Conservation (phyloP, 1,139 yeast genomes). For the Hanseniaspora gamundiae region DNA sequence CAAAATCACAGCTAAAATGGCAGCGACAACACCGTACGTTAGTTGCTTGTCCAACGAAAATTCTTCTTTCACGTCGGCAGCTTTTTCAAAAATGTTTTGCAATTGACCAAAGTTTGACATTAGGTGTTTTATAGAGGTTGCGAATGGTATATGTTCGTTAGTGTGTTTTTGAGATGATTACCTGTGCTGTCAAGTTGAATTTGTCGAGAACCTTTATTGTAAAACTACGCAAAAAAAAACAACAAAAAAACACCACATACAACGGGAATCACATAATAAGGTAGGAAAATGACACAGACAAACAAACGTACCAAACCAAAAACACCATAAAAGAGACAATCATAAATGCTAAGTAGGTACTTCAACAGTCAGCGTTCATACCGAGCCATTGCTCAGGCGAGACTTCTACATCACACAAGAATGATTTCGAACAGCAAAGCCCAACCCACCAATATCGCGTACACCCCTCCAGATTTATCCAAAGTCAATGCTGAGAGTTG, state of each 20-base stretch:
- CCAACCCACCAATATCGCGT: background rate
- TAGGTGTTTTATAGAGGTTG: background rate
- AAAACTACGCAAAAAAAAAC: no score
- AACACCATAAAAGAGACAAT: background rate
- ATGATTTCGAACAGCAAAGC: background rate
- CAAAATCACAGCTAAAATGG: background rate
- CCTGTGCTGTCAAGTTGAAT: background rate
- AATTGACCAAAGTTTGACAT: background rate
- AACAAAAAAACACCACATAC: no score
- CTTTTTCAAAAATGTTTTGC: background rate
- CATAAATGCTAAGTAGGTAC: background rate
- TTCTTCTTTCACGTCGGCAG: background rate
- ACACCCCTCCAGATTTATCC: background rate
- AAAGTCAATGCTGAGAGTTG: background rate
- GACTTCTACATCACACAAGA: background rate
- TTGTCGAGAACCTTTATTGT: no score
- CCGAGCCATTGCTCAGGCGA: background rate
- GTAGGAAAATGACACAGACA: no score
- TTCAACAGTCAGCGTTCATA: background rate
- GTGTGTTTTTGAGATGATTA: background rate
- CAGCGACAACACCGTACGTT: background rate
- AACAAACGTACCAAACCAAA: no score
- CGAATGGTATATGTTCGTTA: background rate
- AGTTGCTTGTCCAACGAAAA: background rate
- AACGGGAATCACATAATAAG: no score